Conservation (phyloP, 495 filamentous ascomycete species). For the Durotheca rogersii region DNA sequence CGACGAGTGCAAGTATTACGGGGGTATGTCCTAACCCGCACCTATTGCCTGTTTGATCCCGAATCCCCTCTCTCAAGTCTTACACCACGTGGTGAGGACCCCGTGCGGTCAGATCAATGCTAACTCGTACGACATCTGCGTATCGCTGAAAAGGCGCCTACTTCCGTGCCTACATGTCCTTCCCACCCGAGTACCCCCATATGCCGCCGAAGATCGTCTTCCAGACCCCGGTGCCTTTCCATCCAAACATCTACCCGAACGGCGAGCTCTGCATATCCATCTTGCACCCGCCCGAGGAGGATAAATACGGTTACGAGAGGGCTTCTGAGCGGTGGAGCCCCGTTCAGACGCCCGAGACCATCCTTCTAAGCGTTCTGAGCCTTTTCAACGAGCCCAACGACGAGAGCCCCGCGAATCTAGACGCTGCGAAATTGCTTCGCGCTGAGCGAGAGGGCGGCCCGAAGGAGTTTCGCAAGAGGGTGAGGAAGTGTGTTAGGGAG, state of each 20-base stretch:
- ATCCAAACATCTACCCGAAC: conserved; percentile 90
- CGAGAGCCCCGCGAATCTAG: conserved; percentile 92
- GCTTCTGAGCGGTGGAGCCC: conserved; percentile 94
- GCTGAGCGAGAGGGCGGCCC: conserved; percentile 64
- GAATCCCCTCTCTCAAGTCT: background rate
- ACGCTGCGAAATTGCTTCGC: conserved; percentile 84
- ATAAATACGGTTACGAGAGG: conserved; percentile 91
- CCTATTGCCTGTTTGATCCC: background rate
- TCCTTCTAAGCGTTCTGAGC: conserved; percentile 87
- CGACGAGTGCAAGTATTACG: conserved; percentile 94
- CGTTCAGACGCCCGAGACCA: conserved; percentile 96
- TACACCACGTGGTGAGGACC: background rate
- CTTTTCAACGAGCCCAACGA: conserved; percentile 92
- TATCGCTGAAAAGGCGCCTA: conserved; percentile 66
- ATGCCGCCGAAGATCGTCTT: conserved; percentile 92
- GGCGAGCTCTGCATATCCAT: conserved; percentile 97
- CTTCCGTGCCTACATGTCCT: conserved; percentile 78
- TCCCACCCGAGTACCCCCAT: conserved; percentile 82
- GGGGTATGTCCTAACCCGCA: conserved; percentile 52
- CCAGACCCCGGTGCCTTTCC: conserved; percentile 79
- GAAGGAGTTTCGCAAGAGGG: conserved; percentile 74
- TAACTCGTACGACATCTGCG: conserved; percentile 3
- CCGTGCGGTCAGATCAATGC: background rate
- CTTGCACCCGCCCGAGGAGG: conserved; percentile 92
- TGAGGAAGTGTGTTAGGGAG: conserved; percentile 75